Conservation (phyloP, 2,329 filamentous ascomycete genomes). For the Torrubiella hemipterigena region DNA sequence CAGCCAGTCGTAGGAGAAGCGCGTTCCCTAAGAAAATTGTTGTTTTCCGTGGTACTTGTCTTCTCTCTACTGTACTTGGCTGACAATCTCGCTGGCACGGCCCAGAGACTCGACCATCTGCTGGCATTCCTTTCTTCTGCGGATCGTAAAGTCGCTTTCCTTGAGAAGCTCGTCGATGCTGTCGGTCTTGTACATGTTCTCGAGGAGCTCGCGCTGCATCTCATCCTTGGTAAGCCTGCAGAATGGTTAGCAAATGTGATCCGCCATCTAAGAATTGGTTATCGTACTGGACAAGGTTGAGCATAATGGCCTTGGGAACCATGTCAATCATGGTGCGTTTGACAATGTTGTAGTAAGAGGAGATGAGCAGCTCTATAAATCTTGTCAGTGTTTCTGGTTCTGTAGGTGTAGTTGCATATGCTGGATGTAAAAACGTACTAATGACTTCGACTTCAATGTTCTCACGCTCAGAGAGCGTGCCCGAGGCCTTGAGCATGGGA, state of each 20-base stretch:
- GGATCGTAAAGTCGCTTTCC: conserved; percentile 94
- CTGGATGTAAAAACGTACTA: conserved; percentile 46
- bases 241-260: conserved; percentile 9
- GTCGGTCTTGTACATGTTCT: conserved; percentile 91
- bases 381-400: no score
- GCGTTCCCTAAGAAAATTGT: no score
- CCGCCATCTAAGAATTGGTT: background rate
- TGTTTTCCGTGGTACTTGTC: no score
- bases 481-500: conserved; percentile 84
- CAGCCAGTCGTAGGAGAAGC: no score
- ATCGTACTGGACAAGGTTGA: conserved; percentile 85
- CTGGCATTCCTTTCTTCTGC: conserved; percentile 93
- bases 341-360: conserved; percentile 96
- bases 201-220: conserved; percentile 93
- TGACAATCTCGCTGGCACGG: conserved; percentile 92
- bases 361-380: conserved; percentile 78
- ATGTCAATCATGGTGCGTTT: conserved; percentile 99
- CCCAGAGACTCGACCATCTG: conserved; percentile 95
- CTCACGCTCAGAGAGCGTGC: conserved; percentile 87
- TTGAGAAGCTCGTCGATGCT: conserved; percentile 90
- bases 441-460: conserved; percentile 96
- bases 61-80: conserved; percentile 50
- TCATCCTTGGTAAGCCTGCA: conserved; percentile 85
- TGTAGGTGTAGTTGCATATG: background rate
- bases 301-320: conserved; percentile 99